Conservation (phyloP, 2,329 filamentous ascomycete species). For the Nigrospora oryzae region DNA sequence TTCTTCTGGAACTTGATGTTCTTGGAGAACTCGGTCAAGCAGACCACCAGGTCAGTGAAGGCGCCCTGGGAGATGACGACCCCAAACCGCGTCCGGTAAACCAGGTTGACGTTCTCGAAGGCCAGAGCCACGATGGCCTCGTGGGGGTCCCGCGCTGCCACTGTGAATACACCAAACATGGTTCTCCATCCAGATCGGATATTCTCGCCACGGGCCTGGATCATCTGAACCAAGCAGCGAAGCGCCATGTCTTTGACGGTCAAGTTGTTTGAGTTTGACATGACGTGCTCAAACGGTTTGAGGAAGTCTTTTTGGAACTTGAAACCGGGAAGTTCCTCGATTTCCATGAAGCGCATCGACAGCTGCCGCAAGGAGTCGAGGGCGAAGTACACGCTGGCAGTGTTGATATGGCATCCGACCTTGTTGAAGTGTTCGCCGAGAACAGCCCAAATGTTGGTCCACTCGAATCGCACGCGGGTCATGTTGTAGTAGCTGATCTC, state of each 20-base stretch:
- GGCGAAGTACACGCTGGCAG: conserved; percentile 94
- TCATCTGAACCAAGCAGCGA: conserved; percentile 96
- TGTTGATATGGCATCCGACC: conserved; percentile 94
- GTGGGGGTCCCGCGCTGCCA: conserved; percentile 85
- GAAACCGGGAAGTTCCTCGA: conserved; percentile 95
- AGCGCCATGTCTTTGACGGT: conserved; percentile 97
- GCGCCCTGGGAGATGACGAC: conserved; percentile 94
- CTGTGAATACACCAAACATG: conserved; percentile 98
- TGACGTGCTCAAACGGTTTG: conserved; percentile 96
- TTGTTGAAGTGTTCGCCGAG: conserved; percentile 98
- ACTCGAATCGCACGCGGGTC: conserved; percentile 95
- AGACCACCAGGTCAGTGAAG: conserved; percentile 93
- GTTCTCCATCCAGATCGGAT: conserved; percentile 98
- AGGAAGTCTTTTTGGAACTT: conserved; percentile 99
- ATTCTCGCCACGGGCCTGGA: conserved; percentile 91
- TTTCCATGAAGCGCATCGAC: conserved; percentile 98
- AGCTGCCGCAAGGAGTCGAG: conserved; percentile 91
- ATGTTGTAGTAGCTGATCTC: conserved; percentile 99
- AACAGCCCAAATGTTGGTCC: conserved; percentile 95
- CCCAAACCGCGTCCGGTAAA: conserved; percentile 92
- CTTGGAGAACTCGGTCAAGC: conserved; percentile 96
- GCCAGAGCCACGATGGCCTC: conserved; percentile 95
- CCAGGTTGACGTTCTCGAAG: conserved; percentile 91
- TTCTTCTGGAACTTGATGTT: conserved; percentile 99
- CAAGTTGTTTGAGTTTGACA: conserved; percentile 84